phyloP scores from a whole-genome alignment of 129 eudicot genomes.

The Logfia minima region DNA sequence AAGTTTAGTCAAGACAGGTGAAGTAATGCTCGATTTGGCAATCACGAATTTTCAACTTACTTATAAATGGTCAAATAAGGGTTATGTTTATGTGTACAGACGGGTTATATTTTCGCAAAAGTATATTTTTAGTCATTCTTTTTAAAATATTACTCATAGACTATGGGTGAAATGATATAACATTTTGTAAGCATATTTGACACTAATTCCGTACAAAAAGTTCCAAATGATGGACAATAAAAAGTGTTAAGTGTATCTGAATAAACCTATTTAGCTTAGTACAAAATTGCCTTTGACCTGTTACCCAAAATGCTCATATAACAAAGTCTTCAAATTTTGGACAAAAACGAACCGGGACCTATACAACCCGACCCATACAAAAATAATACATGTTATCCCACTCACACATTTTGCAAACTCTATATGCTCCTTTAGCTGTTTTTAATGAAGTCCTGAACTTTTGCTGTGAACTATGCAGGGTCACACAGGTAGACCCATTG shows the following conservation, averaged over 20 bases:
- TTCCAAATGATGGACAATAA: not conserved
- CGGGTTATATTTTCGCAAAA: not conserved
- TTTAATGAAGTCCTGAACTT: constrained; percentile 2
- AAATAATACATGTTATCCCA: not conserved
- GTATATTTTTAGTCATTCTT: not conserved
- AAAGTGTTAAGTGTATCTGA: not conserved
- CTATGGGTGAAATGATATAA: not conserved
- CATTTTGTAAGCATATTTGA: not conserved
- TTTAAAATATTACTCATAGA: not conserved
- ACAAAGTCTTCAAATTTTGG: not conserved
- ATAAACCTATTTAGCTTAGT: not conserved
- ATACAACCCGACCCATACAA: not conserved
- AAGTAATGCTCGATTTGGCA: not conserved
- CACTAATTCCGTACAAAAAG: not conserved
- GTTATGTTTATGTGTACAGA: not conserved
- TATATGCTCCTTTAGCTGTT: not conserved
- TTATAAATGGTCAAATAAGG: not conserved
- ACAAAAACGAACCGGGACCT: not conserved
- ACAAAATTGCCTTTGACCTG: not conserved
- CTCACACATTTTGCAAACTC: not conserved
- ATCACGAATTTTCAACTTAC: not conserved
- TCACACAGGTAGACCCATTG: constrained; percentile 63
- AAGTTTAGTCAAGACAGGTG: constrained; percentile 92
- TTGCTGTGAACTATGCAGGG: constrained; percentile 41
- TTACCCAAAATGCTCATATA: not conserved